Conservation (phyloP, 495 filamentous ascomycete species). For the Oleoguttula mirabilis region DNA sequence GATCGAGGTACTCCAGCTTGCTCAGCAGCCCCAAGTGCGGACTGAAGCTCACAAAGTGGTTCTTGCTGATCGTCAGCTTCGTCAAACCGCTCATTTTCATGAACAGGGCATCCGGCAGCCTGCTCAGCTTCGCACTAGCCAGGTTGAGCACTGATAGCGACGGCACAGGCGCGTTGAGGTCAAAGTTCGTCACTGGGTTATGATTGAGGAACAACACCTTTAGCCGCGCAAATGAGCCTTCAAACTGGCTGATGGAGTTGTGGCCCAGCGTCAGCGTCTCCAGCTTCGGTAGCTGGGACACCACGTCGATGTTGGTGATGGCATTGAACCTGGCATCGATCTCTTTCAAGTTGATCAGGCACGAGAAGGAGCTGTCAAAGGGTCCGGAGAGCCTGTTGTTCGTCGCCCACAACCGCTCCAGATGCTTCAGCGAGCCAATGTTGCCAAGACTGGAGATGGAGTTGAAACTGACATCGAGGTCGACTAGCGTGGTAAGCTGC, state of each 20-base stretch:
- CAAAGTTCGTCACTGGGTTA: constrained; percentile 87
- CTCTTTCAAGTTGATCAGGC: constrained; percentile 69
- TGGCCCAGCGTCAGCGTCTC: constrained; percentile 82
- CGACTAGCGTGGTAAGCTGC: constrained; percentile 67
- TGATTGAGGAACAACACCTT: constrained; percentile 77
- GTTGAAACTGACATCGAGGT: constrained; percentile 97
- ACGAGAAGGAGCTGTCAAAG: constrained; percentile 56
- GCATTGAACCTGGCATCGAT: constrained; percentile 88
- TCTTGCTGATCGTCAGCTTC: constrained; percentile 81
- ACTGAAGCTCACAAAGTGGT: constrained; percentile 85
- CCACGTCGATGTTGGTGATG: constrained; percentile 71
- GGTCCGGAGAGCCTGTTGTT: constrained; percentile 76
- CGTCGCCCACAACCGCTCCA: constrained; percentile 88
- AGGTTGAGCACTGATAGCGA: constrained; percentile 76
- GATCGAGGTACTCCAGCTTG: constrained; percentile 81
- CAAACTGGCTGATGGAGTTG: constrained; percentile 79
- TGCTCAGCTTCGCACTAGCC: constrained; percentile 73
- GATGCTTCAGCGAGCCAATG: constrained; percentile 59
- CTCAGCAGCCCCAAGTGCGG: constrained; percentile 70
- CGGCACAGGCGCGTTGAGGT: constrained; percentile 61
- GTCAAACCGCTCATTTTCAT: constrained; percentile 75
- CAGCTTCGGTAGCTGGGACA: constrained; percentile 68
- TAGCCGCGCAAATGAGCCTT: constrained; percentile 71
- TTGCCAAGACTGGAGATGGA: constrained; percentile 63
- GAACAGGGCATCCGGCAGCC: constrained; percentile 73